Evolutionary conservation across 2,329 filamentous ascomycete species (phyloP).

Genomic region (Penicillium sp.): DNA sequence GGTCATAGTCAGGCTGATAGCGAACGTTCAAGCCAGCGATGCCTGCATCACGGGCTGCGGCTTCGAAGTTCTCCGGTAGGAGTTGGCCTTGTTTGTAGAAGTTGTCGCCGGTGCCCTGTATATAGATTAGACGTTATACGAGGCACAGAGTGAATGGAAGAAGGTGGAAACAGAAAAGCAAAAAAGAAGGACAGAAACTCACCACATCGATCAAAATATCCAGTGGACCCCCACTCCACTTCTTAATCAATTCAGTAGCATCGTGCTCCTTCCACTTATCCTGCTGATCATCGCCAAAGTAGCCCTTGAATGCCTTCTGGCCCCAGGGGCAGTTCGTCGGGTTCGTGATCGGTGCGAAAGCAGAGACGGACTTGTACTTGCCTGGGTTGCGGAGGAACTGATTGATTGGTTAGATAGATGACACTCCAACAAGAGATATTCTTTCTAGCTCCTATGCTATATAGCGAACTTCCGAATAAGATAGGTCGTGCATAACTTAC

Average conservation of each 20-base stretch:
- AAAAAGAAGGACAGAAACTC: conserved; percentile 37
- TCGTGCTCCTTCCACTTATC: conserved; percentile 86
- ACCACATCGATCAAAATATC: conserved; percentile 86
- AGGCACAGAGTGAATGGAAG: not conserved
- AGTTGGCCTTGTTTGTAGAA: conserved; percentile 95
- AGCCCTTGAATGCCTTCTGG: conserved; percentile 89
- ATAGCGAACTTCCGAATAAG: conserved; percentile 64
- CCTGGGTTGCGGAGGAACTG: conserved; percentile 87
- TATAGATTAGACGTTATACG: not conserved
- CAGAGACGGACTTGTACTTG: conserved; percentile 82
- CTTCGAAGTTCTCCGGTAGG: conserved; percentile 86
- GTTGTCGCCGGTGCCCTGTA: conserved; percentile 82
- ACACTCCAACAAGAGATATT: not conserved
- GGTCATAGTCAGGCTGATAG: conserved; percentile 90
- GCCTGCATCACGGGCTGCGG: conserved; percentile 73
- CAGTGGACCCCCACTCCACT: conserved; percentile 66
- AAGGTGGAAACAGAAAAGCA: not conserved
- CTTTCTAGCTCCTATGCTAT: conserved; percentile 7
- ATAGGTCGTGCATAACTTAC: conserved; percentile 35
- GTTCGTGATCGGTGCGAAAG: conserved; percentile 88
- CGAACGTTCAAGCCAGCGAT: conserved; percentile 71
- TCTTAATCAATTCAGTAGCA: conserved; percentile 81
- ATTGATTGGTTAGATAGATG: not conserved
- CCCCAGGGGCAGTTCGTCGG: conserved; percentile 87
- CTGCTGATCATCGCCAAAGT: conserved; percentile 72